Evolutionary conservation across 306 rosid genomes (phyloP).

Genomic region (Datisca glomerata): DNA sequence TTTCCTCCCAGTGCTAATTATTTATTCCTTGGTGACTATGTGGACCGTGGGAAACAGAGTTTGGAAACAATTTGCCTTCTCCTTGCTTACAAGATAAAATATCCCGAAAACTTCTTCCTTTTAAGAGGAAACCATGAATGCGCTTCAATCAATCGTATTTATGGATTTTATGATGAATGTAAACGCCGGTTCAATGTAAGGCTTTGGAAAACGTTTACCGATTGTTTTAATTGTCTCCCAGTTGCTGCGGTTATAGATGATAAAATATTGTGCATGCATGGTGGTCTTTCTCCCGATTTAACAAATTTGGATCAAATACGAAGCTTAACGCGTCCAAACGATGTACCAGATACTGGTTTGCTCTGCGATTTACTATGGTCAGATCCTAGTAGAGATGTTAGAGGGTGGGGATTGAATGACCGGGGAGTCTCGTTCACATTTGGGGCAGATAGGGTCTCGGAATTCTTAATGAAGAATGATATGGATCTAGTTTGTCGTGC

Average conservation of each 20-base stretch:
- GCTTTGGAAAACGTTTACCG: conserved; percentile 27
- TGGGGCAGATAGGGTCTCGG: conserved; percentile 23
- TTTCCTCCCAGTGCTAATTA: conserved; percentile 31
- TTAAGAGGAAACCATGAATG: conserved; percentile 35
- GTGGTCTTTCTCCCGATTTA: conserved; percentile 31
- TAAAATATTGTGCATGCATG: conserved; percentile 33
- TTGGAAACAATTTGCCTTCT: conserved; percentile 33
- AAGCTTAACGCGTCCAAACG: conserved; percentile 24
- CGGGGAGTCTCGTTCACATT: conserved; percentile 33
- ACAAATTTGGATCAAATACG: conserved; percentile 24
- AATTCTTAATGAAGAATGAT: conserved; percentile 25
- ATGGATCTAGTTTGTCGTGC: conserved; percentile 36
- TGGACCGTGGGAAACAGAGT: conserved; percentile 32
- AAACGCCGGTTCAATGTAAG: conserved; percentile 32
- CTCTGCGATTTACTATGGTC: conserved; percentile 35
- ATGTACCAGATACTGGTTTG: conserved; percentile 28
- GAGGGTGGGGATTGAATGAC: conserved; percentile 36
- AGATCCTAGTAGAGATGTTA: conserved; percentile 26
- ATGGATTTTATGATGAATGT: conserved; percentile 32
- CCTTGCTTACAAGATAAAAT: conserved; percentile 29
- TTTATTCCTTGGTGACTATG: conserved; percentile 28
- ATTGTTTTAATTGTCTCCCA: conserved; percentile 31
- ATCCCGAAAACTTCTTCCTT: conserved; percentile 30
- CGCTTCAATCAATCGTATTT: conserved; percentile 28
- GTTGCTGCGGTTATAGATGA: conserved; percentile 33